Conservation (phyloP, 2,329 filamentous ascomycete species). For the Pyrenochaeta sp. region DNA sequence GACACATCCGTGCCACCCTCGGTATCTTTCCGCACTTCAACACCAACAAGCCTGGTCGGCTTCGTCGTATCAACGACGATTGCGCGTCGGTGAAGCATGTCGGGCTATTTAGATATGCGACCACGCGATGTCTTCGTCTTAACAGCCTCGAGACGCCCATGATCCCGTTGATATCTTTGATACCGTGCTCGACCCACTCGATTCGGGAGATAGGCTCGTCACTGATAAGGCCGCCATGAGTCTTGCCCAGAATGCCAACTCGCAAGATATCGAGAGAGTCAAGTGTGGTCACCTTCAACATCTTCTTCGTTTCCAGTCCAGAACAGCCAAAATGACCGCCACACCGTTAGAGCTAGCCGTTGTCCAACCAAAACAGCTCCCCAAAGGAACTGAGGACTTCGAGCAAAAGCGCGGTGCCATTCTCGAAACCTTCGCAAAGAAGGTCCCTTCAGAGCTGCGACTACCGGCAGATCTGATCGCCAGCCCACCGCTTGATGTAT, state of each 20-base stretch:
- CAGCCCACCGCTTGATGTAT: constrained; percentile 28
- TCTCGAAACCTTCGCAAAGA: constrained; percentile 22
- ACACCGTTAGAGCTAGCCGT: constrained; percentile 9
- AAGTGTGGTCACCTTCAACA: background rate
- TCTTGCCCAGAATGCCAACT: background rate
- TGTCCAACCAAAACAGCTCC: constrained; percentile 19
- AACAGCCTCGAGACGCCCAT: background rate
- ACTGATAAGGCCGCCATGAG: background rate
- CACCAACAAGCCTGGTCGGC: constrained; percentile 7
- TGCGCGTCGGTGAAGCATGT: background rate
- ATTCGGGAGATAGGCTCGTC: background rate
- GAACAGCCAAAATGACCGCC: constrained; percentile 6
- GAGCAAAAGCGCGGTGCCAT: constrained; percentile 24
- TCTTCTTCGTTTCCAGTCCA: background rate
- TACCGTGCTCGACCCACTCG: background rate
- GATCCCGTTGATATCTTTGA: background rate
- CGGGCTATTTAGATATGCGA: background rate
- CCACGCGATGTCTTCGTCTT: background rate
- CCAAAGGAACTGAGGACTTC: constrained; percentile 27
- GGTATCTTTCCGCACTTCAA: constrained; percentile 13
- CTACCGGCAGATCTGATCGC: constrained; percentile 14
- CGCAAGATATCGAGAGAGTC: background rate
- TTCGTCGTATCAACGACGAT: constrained; percentile 4
- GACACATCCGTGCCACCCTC: background rate
- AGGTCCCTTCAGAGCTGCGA: constrained; percentile 21